Conservation (phyloP, 352 stramenopile genomes). For the Phytophthora agathidicida region DNA sequence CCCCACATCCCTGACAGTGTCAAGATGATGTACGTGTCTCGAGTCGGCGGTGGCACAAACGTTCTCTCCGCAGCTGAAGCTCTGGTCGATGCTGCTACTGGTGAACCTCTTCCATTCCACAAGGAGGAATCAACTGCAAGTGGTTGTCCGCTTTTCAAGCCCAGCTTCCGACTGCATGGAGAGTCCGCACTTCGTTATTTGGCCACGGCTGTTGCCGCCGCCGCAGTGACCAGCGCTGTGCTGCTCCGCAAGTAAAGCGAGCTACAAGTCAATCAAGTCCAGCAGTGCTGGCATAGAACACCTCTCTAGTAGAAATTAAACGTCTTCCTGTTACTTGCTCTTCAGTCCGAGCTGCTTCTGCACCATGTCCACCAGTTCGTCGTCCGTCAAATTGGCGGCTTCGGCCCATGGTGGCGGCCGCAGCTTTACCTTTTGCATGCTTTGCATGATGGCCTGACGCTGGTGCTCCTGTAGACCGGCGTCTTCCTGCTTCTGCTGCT, state of each 20-base stretch:
- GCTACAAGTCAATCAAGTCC: constrained; percentile 4
- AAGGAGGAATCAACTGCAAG: constrained; percentile 1
- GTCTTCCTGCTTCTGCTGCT: constrained; percentile 8
- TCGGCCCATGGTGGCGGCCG: constrained; percentile 53
- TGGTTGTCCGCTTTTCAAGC: constrained; percentile 12
- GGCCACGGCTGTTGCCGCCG: constrained; percentile 17
- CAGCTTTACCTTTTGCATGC: constrained; percentile 59
- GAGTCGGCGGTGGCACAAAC: constrained; percentile 55
- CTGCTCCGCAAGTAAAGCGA: constrained; percentile 29
- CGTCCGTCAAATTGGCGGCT: constrained; percentile 48
- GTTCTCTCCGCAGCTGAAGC: constrained; percentile 45
- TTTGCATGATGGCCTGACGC: constrained; percentile 52
- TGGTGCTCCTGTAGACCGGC: constrained; percentile 35
- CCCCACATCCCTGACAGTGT: constrained; percentile 35
- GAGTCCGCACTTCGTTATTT: constrained; percentile 7
- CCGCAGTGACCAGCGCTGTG: constrained; percentile 17
- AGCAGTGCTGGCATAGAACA: constrained; percentile 9
- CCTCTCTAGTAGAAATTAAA: constrained; percentile 10
- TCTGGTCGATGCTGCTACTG: constrained; percentile 55
- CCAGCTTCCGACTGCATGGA: constrained; percentile 8
- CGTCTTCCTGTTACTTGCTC: constrained; percentile 13
- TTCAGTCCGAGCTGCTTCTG: constrained; percentile 36
- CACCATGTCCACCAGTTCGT: constrained; percentile 60
- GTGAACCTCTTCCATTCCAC: constrained; percentile 35
- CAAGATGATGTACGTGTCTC: constrained; percentile 77